A percentile compares a stretch with the other conserved stretches of the same genome.
These are phyloP conservation scores for Penicillium olsonii DNA, from an alignment of 2,329 filamentous ascomycete genomes.

Conservation along the genomic window DNA sequence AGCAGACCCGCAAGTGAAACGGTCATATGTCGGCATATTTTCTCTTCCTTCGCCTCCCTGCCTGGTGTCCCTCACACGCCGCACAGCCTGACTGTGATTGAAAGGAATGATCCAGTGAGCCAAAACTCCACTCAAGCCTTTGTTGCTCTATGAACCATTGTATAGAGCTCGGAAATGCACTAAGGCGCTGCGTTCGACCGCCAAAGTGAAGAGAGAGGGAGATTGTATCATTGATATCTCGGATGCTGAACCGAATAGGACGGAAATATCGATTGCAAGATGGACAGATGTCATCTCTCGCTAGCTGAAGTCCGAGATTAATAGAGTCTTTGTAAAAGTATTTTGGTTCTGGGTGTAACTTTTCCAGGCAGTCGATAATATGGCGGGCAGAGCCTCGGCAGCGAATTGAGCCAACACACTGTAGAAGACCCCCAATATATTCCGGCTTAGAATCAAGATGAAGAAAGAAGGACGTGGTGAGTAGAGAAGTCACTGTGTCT, in stretches of 20 bases:
- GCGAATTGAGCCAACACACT: conserved; percentile 14
- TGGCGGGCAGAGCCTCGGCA: conserved; percentile 5
- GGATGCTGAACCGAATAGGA: conserved; percentile 17
- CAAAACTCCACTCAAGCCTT: conserved; percentile 13
- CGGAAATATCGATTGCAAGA: conserved; percentile 14
- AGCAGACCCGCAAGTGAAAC: background rate
- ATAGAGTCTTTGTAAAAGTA: conserved; percentile 15
- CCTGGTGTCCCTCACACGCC: background rate
- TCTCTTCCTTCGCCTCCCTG: conserved; percentile 3
- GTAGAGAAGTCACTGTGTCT: conserved; percentile 3
- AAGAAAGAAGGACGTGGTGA: conserved; percentile 12
- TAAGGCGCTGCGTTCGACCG: conserved; percentile 2
- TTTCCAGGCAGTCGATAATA: conserved; percentile 8
- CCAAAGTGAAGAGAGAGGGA: conserved; percentile 12
- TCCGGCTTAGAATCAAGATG: conserved; percentile 11
- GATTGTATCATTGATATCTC: conserved; percentile 11
- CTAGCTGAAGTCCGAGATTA: conserved; percentile 13
- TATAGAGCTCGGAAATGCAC: conserved; percentile 17
- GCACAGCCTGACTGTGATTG: background rate
- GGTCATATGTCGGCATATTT: conserved; percentile 10
- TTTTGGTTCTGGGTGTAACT: background rate
- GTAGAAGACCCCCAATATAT: conserved; percentile 11
- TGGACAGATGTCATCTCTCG: conserved; percentile 14
- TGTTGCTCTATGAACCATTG: conserved; percentile 18
- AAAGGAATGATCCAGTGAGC: conserved; percentile 5